Percentiles rank a stretch among this genome's conserved stretches.
These are phyloP conservation scores for Oxytropis ochrocephala DNA, from an alignment of 306 rosid species.

Conservation along the genomic window DNA sequence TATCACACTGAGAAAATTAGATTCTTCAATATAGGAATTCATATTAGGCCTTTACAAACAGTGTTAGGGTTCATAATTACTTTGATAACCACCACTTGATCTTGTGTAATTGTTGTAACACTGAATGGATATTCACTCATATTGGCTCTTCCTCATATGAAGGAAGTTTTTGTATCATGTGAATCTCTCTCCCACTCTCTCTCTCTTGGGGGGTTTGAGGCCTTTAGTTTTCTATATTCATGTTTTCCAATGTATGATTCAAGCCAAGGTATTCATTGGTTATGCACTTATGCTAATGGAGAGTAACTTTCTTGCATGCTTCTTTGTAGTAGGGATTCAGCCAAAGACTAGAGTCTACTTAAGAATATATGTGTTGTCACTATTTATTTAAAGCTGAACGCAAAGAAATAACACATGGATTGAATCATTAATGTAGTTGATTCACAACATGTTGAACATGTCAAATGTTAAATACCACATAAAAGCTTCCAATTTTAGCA, in stretches of 20 bases:
- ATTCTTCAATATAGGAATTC: conserved; percentile 12
- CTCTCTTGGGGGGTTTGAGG: neutral
- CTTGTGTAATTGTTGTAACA: conserved; percentile 23
- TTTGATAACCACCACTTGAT: neutral
- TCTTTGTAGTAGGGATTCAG: neutral
- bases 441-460: neutral
- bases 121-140: conserved; percentile 16
- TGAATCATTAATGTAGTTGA: conserved; percentile 1
- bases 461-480: conserved; percentile 1
- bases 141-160: neutral
- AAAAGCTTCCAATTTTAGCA: neutral
- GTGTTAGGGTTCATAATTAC: conserved; percentile 16
- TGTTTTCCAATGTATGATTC: neutral
- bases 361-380: neutral
- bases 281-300: neutral
- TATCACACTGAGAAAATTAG: conserved; percentile 18
- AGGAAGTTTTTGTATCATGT: conserved; percentile 9
- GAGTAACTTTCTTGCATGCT: neutral
- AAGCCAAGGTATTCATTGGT: neutral
- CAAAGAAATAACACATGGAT: neutral
- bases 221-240: neutral
- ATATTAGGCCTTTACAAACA: conserved; percentile 15
- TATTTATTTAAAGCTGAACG: neutral
- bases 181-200: neutral
- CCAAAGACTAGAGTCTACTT: neutral